These are phyloP conservation scores for Brassica rapa DNA, from an alignment of 345 rosid genomes.

Conservation along the genomic window DNA sequence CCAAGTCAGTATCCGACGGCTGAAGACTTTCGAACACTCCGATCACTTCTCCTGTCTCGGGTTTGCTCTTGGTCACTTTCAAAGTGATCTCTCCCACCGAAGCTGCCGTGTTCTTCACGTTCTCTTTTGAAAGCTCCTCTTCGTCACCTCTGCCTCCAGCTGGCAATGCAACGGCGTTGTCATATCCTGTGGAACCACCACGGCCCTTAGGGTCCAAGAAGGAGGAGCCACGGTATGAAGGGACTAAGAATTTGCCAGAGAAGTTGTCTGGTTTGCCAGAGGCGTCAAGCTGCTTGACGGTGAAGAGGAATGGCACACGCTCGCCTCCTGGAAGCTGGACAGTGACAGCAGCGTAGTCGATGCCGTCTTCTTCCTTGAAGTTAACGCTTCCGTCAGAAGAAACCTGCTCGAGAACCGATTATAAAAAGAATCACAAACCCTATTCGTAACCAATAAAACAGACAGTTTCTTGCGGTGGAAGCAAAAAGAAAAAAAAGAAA, in stretches of 20 bases:
- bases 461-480: not conserved
- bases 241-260: slow-evolving; percentile 77
- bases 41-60: slow-evolving; percentile 87
- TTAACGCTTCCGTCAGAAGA: slow-evolving; percentile 65
- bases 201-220: slow-evolving; percentile 99
- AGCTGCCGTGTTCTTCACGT: slow-evolving; percentile 65
- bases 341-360: slow-evolving; percentile 92
- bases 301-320: slow-evolving; percentile 93
- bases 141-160: slow-evolving; percentile 87
- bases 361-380: slow-evolving; percentile 95
- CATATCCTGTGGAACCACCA: slow-evolving; percentile 91
- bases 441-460: not conserved
- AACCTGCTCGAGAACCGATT: slow-evolving; percentile 13
- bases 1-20: slow-evolving; percentile 97
- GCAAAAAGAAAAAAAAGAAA: not conserved
- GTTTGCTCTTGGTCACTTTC: slow-evolving; percentile 78
- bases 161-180: slow-evolving; percentile 87
- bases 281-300: slow-evolving; percentile 84
- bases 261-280: slow-evolving; percentile 86
- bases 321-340: slow-evolving; percentile 96
- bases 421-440: slow-evolving; percentile 4
- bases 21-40: slow-evolving; percentile 95
- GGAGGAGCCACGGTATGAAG: slow-evolving; percentile 89
- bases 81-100: slow-evolving; percentile 83
- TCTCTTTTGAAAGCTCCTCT: slow-evolving; percentile 83